Conservation (phyloP, 768 basidiomycete species). For the Podaxis carcinomalis region DNA sequence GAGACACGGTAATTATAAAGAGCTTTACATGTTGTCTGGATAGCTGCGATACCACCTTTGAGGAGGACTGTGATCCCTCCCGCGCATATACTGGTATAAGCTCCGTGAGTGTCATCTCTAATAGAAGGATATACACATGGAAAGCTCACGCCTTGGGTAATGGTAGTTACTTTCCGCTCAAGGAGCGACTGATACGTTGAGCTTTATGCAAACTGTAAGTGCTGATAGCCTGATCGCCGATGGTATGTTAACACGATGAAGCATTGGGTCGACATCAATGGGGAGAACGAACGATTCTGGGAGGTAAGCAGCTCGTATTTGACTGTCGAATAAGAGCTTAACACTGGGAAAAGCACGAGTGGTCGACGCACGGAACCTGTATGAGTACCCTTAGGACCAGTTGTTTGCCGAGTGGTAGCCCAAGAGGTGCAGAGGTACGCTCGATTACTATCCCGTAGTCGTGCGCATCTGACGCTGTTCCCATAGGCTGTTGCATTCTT, state of each 20-base stretch:
- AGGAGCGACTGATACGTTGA: conserved; percentile 53
- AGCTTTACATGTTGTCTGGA: neutral
- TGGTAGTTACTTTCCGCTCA: conserved; percentile 52
- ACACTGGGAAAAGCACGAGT: conserved; percentile 50
- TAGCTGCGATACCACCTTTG: conserved; percentile 50
- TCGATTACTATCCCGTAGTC: neutral
- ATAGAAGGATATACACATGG: conserved; percentile 4
- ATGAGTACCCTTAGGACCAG: conserved; percentile 53
- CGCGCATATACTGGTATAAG: conserved; percentile 29
- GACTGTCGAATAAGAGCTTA: neutral
- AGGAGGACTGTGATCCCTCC: conserved; percentile 33
- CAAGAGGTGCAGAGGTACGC: conserved; percentile 55
- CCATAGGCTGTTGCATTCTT: conserved; percentile 65
- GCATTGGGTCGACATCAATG: conserved; percentile 63
- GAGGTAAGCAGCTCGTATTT: conserved; percentile 37
- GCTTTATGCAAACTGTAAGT: conserved; percentile 48
- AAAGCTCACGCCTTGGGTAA: neutral
- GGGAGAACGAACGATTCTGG: conserved; percentile 63
- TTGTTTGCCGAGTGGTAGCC: conserved; percentile 59
- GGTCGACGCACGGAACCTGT: conserved; percentile 64
- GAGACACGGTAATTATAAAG: neutral
- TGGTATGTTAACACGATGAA: conserved; percentile 14
- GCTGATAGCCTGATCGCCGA: neutral
- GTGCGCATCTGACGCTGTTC: neutral
- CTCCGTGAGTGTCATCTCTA: conserved; percentile 18